Conservation (phyloP, 1,139 yeast genomes). For the Saccharomyces hybrid region DNA sequence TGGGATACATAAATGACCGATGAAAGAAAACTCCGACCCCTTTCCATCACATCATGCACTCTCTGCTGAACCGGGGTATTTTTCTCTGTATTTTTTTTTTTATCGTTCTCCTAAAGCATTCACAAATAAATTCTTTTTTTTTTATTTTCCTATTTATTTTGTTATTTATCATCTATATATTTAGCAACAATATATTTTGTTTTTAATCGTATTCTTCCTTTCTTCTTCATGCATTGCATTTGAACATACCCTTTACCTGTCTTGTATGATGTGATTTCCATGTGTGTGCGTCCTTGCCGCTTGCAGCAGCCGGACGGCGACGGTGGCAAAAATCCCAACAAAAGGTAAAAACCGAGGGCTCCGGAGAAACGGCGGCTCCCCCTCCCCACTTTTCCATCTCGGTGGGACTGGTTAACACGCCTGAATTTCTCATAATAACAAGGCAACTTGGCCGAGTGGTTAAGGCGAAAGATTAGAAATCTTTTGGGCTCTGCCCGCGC, state of each 20-base stretch:
- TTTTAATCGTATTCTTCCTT: background rate
- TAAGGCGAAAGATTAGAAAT: constrained; percentile 49
- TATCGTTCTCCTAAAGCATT: constrained; percentile 1
- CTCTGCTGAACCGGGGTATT: background rate
- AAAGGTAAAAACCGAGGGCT: background rate
- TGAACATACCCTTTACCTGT: background rate
- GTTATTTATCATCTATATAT: constrained; percentile 1
- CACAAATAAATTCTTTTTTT: background rate
- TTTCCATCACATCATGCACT: background rate
- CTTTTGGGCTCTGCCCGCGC: constrained; percentile 42
- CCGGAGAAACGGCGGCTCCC: background rate
- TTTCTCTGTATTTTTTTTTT: background rate
- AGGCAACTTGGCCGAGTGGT: constrained; percentile 49
- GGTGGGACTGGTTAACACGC: background rate
- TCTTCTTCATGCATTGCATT: background rate
- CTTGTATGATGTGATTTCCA: background rate
- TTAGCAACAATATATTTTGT: background rate
- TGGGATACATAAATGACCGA: background rate
- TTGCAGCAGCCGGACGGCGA: background rate
- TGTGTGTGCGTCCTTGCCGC: background rate
- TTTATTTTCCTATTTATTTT: background rate
- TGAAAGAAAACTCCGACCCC: background rate
- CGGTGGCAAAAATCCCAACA: background rate
- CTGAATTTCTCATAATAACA: background rate
- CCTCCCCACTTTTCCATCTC: background rate